Percentiles rank a stretch among this genome's conserved stretches.
Evolutionary conservation across 2,329 filamentous ascomycete species (phyloP).

Genomic region (Colletotrichum eremochloae): DNA sequence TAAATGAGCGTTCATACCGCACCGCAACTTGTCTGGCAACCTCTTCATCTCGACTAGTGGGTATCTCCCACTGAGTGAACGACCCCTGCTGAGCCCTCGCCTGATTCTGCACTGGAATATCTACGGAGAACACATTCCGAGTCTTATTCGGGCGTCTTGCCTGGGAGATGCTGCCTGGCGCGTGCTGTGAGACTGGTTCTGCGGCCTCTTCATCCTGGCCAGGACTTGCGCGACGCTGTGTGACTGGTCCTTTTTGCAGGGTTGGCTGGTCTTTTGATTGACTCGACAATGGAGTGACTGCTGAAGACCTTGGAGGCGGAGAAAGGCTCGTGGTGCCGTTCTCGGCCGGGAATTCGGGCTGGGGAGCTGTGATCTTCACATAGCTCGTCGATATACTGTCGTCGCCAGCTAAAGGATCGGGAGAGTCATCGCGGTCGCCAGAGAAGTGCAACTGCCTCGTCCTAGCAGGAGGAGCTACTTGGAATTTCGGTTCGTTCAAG

Average conservation of each 20-base stretch:
- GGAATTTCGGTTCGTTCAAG: neutral
- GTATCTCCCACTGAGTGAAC: neutral
- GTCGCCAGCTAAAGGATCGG: slow-evolving; percentile 42
- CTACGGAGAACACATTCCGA: neutral
- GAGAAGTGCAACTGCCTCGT: slow-evolving; percentile 14
- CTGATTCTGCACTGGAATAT: slow-evolving; percentile 5
- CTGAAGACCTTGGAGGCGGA: neutral
- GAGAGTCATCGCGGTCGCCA: slow-evolving; percentile 8
- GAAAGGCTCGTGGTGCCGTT: slow-evolving; percentile 21
- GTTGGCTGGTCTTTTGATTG: slow-evolving; percentile 8
- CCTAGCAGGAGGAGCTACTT: neutral
- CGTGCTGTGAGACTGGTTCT: neutral
- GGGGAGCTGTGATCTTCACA: slow-evolving; percentile 52
- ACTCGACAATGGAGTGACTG: neutral
- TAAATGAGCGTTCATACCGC: slow-evolving; percentile 63
- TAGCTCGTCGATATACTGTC: slow-evolving; percentile 56
- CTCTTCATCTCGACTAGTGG: slow-evolving; percentile 15
- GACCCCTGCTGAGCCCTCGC: slow-evolving; percentile 7
- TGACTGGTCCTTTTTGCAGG: neutral
- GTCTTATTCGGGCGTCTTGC: neutral
- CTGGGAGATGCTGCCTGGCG: neutral
- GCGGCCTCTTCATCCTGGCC: neutral
- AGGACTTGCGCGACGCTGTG: neutral
- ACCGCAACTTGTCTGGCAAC: slow-evolving; percentile 45
- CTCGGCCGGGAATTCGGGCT: slow-evolving; percentile 45